Percentiles rank a stretch among this genome's conserved stretches.
phyloP scores from a whole-genome alignment of 2,329 filamentous ascomycete species.

The Lecanicillium sp. region DNA sequence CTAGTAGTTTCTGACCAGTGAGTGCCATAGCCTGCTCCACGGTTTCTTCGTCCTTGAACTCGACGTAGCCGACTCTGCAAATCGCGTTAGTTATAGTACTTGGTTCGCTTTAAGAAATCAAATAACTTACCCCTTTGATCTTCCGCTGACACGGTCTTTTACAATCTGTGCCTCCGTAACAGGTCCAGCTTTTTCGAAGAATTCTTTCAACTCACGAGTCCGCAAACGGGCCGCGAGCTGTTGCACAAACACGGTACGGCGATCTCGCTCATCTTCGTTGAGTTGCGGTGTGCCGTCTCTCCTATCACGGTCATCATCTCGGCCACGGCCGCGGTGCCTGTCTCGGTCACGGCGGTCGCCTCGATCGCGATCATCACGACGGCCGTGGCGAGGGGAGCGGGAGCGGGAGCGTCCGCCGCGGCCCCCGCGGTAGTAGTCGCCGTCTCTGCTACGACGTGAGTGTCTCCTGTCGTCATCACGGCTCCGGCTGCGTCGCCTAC shows the following conservation, averaged over 20 bases:
- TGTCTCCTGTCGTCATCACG: slow-evolving; percentile 68
- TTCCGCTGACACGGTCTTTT: slow-evolving; percentile 91
- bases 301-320: slow-evolving; percentile 37
- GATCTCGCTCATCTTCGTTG: slow-evolving; percentile 93
- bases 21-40: slow-evolving; percentile 91
- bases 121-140: slow-evolving; percentile 81
- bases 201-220: slow-evolving; percentile 85
- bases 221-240: slow-evolving; percentile 91
- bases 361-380: slow-evolving; percentile 44
- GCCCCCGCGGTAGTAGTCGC: slow-evolving; percentile 57
- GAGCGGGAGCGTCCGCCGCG: slow-evolving; percentile 51
- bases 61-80: slow-evolving; percentile 90
- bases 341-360: slow-evolving; percentile 40
- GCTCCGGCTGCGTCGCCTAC: slow-evolving; percentile 72
- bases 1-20: slow-evolving; percentile 96
- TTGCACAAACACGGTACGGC: slow-evolving; percentile 95
- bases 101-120: slow-evolving; percentile 5
- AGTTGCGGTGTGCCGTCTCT: slow-evolving; percentile 59
- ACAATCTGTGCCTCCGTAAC: slow-evolving; percentile 98
- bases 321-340: slow-evolving; percentile 45
- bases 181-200: slow-evolving; percentile 90
- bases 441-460: slow-evolving; percentile 65
- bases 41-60: slow-evolving; percentile 94
- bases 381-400: slow-evolving; percentile 60
- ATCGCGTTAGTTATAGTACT: slow-evolving; percentile 25